Evolutionary conservation across 2,329 filamentous ascomycete species (phyloP), one percentile per base, ranked within the genome.

Genomic region (Aspergillus ochraceus): DNA sequence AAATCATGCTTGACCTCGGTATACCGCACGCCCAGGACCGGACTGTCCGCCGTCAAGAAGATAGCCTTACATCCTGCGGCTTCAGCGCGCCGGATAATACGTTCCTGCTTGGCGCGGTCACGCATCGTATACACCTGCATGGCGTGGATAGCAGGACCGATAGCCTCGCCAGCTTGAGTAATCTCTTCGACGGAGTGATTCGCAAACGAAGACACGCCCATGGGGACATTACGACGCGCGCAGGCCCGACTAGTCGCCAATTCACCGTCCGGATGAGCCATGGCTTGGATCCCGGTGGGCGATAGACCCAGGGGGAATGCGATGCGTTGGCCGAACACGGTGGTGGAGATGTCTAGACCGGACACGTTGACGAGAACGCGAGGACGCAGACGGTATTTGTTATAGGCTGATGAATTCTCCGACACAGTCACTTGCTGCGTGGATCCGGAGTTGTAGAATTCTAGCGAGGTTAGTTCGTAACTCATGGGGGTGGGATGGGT

Each of bases 381-480:
- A 3, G 81, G 80, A 3, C 79, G 70, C 11, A 83, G 76, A 54
- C 78, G 77, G 68, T 82, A 83, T 29, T 78, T 76, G 58, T 78
- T 71, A 68, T 80, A 86, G 2, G 83, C 83, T 0, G 76, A 75
- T 29, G 78, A 74, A 61, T 86, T 86, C 58, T 85, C 84, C 11
- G 71, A 69, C n/a, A 85, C 58, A 2, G 68, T 70, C 10, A 70
- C 60, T 58, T 70, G 68, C 30, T 67, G 62, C n/a, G 66, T 70
- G 32, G 83, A 82, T 5, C 84, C 84, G 55, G 81, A 83, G 64
- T 86, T 85, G 72, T 81, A 85, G 72, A 84, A 86, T 53, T 84
- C 83, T 78, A 17, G 19, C 11, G 2, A 6, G 3, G 14, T 46
- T 42, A 29, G 29, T 26, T 26, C 26, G 26, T 26, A 26, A 26